Evolutionary conservation across 2,329 filamentous ascomycete genomes (phyloP).

Genomic region (Diaporthe vexans): DNA sequence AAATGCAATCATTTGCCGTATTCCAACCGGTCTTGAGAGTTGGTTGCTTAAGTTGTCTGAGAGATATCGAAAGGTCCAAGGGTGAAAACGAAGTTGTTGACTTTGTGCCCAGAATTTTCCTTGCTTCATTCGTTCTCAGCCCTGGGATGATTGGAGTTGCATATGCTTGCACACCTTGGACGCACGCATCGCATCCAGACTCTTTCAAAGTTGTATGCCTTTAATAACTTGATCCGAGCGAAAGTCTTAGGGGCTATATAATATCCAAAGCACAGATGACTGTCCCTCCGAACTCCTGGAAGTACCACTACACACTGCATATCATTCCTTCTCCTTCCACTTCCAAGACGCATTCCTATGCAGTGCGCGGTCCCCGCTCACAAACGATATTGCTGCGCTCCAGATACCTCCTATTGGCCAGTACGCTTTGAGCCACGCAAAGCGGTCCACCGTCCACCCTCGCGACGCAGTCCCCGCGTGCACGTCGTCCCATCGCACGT

Average conservation of each 20-base stretch:
- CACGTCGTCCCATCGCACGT: slow-evolving; percentile 54
- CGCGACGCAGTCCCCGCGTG: slow-evolving; percentile 38
- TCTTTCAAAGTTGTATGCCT: background rate
- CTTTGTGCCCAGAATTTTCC: no score
- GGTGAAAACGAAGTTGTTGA: no score
- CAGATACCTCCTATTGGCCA: slow-evolving; percentile 71
- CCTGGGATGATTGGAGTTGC: no score
- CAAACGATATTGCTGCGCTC: slow-evolving; percentile 61
- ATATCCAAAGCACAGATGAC: background rate
- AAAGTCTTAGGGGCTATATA: background rate
- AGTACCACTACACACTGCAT: background rate
- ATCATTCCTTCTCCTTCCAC: slow-evolving; percentile 54
- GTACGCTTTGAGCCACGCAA: slow-evolving; percentile 56
- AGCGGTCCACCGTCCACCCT: slow-evolving; percentile 50
- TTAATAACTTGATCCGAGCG: background rate
- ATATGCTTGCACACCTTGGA: background rate
- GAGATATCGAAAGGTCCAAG: no score
- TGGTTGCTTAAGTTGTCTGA: no score
- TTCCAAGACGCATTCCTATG: slow-evolving; percentile 68
- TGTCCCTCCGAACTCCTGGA: background rate
- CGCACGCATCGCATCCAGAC: background rate
- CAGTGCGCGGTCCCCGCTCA: slow-evolving; percentile 67
- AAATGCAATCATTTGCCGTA: no score
- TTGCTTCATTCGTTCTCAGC: no score
- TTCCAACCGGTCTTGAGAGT: no score